phyloP scores from a whole-genome alignment of 2,329 filamentous ascomycete genomes.

The Fusarium liriodendri region DNA sequence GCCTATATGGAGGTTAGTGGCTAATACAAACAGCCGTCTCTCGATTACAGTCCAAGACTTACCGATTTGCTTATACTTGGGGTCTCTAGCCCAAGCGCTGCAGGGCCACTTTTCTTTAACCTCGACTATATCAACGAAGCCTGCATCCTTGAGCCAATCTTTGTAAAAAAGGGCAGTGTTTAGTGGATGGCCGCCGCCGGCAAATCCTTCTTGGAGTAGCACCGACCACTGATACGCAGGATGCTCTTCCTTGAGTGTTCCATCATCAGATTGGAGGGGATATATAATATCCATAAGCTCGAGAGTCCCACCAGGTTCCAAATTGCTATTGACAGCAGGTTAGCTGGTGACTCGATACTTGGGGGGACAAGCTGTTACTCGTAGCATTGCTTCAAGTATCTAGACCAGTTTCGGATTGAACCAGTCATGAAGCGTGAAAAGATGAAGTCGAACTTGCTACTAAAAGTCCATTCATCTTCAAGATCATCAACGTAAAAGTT shows the following conservation, averaged over 20 bases:
- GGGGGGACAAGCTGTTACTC: neutral
- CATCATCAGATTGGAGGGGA: neutral
- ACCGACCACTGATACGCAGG: neutral
- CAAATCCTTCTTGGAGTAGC: neutral
- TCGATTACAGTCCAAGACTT: neutral
- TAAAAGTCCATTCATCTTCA: neutral
- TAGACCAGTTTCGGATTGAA: neutral
- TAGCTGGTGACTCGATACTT: neutral
- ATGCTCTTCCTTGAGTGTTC: neutral
- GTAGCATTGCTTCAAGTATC: neutral
- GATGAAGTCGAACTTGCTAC: neutral
- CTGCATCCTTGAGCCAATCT: neutral
- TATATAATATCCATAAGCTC: neutral
- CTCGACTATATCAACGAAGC: neutral
- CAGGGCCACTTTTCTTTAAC: neutral
- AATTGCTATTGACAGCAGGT: neutral
- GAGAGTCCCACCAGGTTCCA: neutral
- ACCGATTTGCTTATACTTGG: neutral
- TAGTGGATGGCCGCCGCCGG: neutral
- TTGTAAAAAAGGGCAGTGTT: neutral
- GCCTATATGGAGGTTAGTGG: neutral
- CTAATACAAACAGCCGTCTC: neutral
- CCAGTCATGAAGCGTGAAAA: slow-evolving; percentile 2
- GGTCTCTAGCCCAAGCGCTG: neutral
- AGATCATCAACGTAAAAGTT: slow-evolving; percentile 20